phyloP scores from a whole-genome alignment of 1,284 basidiomycete genomes.

The Trichosporon inkin region DNA sequence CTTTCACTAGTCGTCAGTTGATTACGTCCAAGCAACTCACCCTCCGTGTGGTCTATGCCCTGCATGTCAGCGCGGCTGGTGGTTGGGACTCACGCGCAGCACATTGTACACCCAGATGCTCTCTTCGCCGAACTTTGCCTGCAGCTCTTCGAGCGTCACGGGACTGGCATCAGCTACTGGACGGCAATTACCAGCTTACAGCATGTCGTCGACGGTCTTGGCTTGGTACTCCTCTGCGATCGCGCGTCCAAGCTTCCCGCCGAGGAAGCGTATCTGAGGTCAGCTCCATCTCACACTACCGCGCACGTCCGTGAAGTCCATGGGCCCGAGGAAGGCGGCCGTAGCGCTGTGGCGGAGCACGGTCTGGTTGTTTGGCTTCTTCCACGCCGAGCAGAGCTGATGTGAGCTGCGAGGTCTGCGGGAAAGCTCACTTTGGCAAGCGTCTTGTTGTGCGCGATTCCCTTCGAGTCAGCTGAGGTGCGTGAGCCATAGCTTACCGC shows the following conservation, averaged over 20 bases:
- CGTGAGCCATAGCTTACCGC: constrained; percentile 58
- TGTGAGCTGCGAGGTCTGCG: background rate
- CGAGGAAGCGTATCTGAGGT: constrained; percentile 80
- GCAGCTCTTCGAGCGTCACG: constrained; percentile 54
- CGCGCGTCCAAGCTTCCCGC: constrained; percentile 87
- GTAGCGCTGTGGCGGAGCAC: constrained; percentile 78
- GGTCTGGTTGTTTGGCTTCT: constrained; percentile 80
- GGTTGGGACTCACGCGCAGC: constrained; percentile 45
- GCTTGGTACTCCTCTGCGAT: constrained; percentile 83
- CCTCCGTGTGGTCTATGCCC: constrained; percentile 89
- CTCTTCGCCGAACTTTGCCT: constrained; percentile 55
- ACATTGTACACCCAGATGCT: constrained; percentile 84
- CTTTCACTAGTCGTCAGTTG: constrained; percentile 61
- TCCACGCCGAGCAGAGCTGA: constrained; percentile 80
- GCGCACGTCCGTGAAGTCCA: constrained; percentile 79
- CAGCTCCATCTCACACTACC: background rate
- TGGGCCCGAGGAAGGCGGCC: constrained; percentile 70
- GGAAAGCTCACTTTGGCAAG: constrained; percentile 69
- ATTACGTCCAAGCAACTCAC: constrained; percentile 49
- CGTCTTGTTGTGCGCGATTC: constrained; percentile 89
- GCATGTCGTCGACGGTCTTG: constrained; percentile 79
- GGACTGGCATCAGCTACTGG: constrained; percentile 35
- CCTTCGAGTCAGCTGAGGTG: constrained; percentile 53
- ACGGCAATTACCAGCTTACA: constrained; percentile 55
- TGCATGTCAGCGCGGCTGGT: constrained; percentile 41